Evolutionary conservation across 2,329 filamentous ascomycete species (phyloP).

Genomic region (Cladosporium sp.): DNA sequence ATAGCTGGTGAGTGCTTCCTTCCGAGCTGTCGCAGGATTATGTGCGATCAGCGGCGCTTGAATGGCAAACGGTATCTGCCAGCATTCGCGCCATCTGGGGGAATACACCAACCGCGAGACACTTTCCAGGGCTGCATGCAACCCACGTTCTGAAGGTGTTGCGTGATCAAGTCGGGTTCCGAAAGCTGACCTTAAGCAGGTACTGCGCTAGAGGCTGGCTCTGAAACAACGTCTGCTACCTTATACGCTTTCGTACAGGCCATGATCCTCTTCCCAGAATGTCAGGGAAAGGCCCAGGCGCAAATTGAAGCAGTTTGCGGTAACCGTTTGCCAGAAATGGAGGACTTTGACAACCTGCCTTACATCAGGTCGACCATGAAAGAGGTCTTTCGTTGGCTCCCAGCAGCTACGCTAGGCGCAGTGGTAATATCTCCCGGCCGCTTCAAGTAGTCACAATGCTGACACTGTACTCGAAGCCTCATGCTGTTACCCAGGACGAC

Average conservation of each 20-base stretch:
- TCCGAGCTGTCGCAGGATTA: too few species aligned
- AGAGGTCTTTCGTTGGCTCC: slow-evolving; percentile 28
- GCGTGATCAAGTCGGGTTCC: neutral
- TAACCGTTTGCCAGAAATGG: slow-evolving; percentile 22
- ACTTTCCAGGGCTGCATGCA: too few species aligned
- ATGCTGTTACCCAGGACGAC: slow-evolving; percentile 21
- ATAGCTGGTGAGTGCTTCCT: neutral
- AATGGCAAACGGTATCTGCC: too few species aligned
- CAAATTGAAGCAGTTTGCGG: slow-evolving; percentile 39
- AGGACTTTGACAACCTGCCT: slow-evolving; percentile 24
- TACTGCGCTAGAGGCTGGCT: slow-evolving; percentile 38
- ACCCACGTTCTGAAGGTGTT: too few species aligned
- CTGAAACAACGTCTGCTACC: slow-evolving; percentile 41
- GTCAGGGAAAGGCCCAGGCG: slow-evolving; percentile 54
- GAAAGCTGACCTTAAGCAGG: slow-evolving; percentile 26
- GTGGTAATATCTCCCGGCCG: neutral
- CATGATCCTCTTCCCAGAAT: slow-evolving; percentile 48
- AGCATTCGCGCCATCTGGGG: too few species aligned
- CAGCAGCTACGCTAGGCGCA: slow-evolving; percentile 33
- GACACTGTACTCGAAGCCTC: slow-evolving; percentile 1
- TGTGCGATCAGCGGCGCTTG: too few species aligned
- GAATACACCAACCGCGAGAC: too few species aligned
- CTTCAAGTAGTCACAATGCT: neutral
- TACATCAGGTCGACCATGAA: slow-evolving; percentile 26
- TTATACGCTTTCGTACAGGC: slow-evolving; percentile 33